Conservation (phyloP, 2,329 filamentous ascomycete species). For the Achaetomium macrosporum region DNA sequence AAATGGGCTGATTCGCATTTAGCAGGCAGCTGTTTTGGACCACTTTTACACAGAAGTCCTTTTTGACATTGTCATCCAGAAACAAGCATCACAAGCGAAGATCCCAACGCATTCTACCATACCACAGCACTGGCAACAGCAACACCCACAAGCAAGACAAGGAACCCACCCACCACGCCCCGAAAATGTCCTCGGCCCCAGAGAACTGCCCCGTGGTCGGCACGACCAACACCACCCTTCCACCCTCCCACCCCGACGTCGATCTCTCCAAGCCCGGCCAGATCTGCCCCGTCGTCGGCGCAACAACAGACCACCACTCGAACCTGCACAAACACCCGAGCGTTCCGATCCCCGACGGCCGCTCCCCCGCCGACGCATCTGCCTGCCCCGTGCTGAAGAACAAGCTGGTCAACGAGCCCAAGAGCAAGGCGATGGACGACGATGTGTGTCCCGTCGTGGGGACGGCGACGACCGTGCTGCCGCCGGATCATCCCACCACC, state of each 20-base stretch:
- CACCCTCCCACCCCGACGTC: slow-evolving; percentile 35
- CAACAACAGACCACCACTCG: slow-evolving; percentile 37
- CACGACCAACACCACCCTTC: slow-evolving; percentile 37
- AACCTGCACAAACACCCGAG: slow-evolving; percentile 37
- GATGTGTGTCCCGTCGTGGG: slow-evolving; percentile 38
- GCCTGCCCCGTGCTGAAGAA: slow-evolving; percentile 34
- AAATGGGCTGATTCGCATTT: too few species aligned
- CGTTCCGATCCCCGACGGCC: slow-evolving; percentile 27
- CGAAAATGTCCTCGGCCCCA: slow-evolving; percentile 23
- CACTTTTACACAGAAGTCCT: too few species aligned
- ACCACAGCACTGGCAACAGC: too few species aligned
- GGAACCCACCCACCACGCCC: not conserved
- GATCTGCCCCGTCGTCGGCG: slow-evolving; percentile 37
- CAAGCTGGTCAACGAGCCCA: slow-evolving; percentile 31
- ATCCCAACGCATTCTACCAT: too few species aligned
- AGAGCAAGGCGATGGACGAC: slow-evolving; percentile 38
- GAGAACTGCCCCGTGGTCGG: slow-evolving; percentile 38
- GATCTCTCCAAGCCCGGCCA: slow-evolving; percentile 37
- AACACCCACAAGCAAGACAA: not conserved
- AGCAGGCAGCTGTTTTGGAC: too few species aligned
- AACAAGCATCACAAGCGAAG: too few species aligned
- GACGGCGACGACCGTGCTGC: slow-evolving; percentile 37
- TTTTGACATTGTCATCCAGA: too few species aligned
- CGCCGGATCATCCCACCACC: slow-evolving; percentile 35
- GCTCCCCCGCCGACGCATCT: slow-evolving; percentile 31